phyloP scores from a whole-genome alignment of 2,329 filamentous ascomycete genomes.

The Cladosporium cucumerinum region DNA sequence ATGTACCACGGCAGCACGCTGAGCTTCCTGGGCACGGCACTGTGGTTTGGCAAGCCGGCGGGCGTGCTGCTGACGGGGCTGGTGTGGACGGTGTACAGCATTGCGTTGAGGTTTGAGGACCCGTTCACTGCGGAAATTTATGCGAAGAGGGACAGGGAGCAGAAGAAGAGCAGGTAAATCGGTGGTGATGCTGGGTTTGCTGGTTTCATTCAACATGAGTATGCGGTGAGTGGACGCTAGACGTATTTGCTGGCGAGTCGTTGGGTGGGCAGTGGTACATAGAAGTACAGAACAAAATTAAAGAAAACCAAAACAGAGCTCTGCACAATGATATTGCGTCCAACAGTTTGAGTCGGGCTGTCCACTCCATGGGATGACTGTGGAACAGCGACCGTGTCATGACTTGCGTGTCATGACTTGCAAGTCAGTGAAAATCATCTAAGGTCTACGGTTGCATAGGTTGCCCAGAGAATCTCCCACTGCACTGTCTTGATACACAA shows the following conservation, averaged over 20 bases:
- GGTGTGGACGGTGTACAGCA: conserved; percentile 73
- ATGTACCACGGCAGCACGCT: conserved; percentile 97
- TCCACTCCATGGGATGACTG: neutral
- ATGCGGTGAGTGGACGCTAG: conserved; percentile 5
- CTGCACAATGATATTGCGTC: neutral
- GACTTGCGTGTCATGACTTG: neutral
- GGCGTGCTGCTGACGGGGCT: conserved; percentile 72
- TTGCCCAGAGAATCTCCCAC: neutral
- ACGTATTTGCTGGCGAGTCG: neutral
- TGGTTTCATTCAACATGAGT: conserved; percentile 34
- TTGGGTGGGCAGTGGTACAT: neutral
- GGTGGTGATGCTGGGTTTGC: conserved; percentile 1
- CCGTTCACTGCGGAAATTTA: conserved; percentile 94
- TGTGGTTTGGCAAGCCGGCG: conserved; percentile 83
- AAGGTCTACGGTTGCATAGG: neutral
- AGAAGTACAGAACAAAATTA: neutral
- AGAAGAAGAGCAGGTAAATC: conserved; percentile 30
- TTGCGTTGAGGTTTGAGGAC: conserved; percentile 85
- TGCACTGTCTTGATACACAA: neutral
- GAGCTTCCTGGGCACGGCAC: conserved; percentile 83
- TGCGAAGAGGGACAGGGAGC: conserved; percentile 67
- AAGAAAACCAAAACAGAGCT: neutral
- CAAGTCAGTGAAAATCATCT: neutral
- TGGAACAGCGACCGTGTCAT: neutral
- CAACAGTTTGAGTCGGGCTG: neutral